These are phyloP conservation scores for Exutisphaerella laricina DNA, from an alignment of 2,329 filamentous ascomycete species.

Conservation along the genomic window DNA sequence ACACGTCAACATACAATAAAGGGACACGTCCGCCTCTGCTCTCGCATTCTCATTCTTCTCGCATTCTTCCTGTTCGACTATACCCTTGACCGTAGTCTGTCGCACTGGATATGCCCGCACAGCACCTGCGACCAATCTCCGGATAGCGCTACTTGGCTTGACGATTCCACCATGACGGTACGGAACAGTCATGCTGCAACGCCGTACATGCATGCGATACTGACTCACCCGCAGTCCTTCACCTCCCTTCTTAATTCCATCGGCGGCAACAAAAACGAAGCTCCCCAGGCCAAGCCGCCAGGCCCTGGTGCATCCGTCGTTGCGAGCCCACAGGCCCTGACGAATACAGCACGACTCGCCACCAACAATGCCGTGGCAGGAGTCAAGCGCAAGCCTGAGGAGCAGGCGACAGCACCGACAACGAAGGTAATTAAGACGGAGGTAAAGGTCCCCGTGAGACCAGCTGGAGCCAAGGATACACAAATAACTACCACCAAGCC, in stretches of 20 bases:
- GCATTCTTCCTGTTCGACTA: no score
- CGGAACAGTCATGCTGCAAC: conserved; percentile 8
- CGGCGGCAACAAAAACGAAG: conserved; percentile 21
- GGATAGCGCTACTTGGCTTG: conserved; percentile 14
- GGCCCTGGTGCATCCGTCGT: conserved; percentile 11
- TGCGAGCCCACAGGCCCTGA: conserved; percentile 14
- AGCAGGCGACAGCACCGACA: conserved; percentile 32
- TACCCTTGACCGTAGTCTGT: conserved; percentile 3
- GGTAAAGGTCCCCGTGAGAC: conserved; percentile 27
- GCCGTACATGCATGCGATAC: conserved; percentile 8
- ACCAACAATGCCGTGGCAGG: conserved; percentile 27
- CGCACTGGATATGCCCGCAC: conserved; percentile 9
- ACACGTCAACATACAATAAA: no score
- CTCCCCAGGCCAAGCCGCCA: conserved; percentile 16
- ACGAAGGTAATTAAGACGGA: conserved; percentile 30
- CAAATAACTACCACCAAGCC: conserved; percentile 18
- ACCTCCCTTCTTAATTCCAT: conserved; percentile 29
- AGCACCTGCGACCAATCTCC: conserved; percentile 1
- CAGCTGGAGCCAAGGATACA: conserved; percentile 9
- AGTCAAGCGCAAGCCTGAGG: conserved; percentile 35
- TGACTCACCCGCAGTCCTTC: conserved; percentile 28
- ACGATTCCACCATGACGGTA: conserved; percentile 18
- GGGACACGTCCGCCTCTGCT: not conserved
- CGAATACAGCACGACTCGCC: conserved; percentile 18
- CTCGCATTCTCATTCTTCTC: conserved; percentile 1